Conservation (phyloP, 495 filamentous ascomycete species). For the Neurospora cerealis region DNA sequence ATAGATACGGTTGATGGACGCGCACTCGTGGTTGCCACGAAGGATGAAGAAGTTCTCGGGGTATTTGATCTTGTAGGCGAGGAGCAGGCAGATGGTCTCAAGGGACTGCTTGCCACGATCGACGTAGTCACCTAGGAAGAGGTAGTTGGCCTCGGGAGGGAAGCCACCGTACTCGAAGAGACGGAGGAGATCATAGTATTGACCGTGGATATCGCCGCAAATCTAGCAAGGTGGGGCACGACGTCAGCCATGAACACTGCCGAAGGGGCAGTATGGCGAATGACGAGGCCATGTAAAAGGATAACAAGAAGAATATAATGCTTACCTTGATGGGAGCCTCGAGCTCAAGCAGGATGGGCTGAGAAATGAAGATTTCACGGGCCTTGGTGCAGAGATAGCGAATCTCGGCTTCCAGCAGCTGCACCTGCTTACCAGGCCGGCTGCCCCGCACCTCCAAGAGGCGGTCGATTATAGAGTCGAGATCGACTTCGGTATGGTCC, state of each 20-base stretch:
- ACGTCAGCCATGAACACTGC: constrained; percentile 8
- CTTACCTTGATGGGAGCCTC: constrained; percentile 98
- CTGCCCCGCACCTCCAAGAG: constrained; percentile 96
- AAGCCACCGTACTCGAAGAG: constrained; percentile 99
- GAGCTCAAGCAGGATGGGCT: constrained; percentile 94
- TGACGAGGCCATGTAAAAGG: background rate
- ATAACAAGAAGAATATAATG: constrained; percentile 4
- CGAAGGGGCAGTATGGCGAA: background rate
- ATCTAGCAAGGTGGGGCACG: constrained; percentile 48
- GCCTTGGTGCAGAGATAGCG: constrained; percentile 98
- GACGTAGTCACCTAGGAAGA: constrained; percentile 98
- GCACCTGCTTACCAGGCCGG: constrained; percentile 95
- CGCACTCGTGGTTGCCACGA: constrained; percentile 97
- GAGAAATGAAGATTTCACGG: constrained; percentile 98
- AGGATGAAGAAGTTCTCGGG: constrained; percentile 99
- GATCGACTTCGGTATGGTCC: constrained; percentile 92
- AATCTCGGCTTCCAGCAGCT: constrained; percentile 93
- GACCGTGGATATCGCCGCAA: constrained; percentile 97
- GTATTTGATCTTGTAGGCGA: constrained; percentile 99
- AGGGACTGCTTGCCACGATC: constrained; percentile 99
- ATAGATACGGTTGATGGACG: constrained; percentile 99
- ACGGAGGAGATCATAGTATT: constrained; percentile 97
- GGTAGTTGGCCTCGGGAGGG: constrained; percentile 97
- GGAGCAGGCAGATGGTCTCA: constrained; percentile 95
- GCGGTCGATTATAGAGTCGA: constrained; percentile 98